Evolutionary conservation across 768 basidiomycete species (phyloP), one percentile per base, ranked within the genome.

Genomic region (Xanthoconium purpureum): DNA sequence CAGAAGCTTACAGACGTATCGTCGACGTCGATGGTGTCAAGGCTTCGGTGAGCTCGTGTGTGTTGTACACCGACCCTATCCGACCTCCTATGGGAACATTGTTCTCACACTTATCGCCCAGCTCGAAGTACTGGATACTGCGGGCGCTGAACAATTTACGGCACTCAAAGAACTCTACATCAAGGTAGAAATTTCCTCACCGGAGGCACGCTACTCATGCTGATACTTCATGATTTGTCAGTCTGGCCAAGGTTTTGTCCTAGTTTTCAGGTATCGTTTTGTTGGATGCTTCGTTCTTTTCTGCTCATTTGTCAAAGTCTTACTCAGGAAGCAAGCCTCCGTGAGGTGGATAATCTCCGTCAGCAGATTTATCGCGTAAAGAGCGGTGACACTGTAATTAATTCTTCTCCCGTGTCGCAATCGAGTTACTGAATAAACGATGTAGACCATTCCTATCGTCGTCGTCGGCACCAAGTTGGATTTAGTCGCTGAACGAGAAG

Each of bases 391-490:
- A 79, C 73, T 28, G 87, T 88, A 60, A 65, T 77, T 72, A 17
- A 30, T 37, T 42, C 15, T 45, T 58, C 28, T 32, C 14, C 18
- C 9, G 32, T n/a, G 12, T 17, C 5, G 14, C 38, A 28, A 30
- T 37, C 8, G 15, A 37, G 3, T 44, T 53, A 33, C 47, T 68
- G 29, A 66, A 10, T 11, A 37, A 20, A 47, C 44, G 38, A 44
- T 59, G 12, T 52, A 88, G 84, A 74, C 73, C 32, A 74, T 91
- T 18, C 93, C 92, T 10, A 89, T 94, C 59, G 88, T 93, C 12
- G 80, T 94, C 15, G 92, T 92, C 10, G 92, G 91, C 42, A 93
- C 91, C 32, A 92, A 93, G 69, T 77, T 88, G 40, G 93, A 94
- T 68, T 80, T 94, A 38, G 81, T 80, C 29, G 84, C 81, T 56